Evolutionary conservation across 2,329 filamentous ascomycete genomes (phyloP).

Genomic region (Cercospora nicotianae): DNA sequence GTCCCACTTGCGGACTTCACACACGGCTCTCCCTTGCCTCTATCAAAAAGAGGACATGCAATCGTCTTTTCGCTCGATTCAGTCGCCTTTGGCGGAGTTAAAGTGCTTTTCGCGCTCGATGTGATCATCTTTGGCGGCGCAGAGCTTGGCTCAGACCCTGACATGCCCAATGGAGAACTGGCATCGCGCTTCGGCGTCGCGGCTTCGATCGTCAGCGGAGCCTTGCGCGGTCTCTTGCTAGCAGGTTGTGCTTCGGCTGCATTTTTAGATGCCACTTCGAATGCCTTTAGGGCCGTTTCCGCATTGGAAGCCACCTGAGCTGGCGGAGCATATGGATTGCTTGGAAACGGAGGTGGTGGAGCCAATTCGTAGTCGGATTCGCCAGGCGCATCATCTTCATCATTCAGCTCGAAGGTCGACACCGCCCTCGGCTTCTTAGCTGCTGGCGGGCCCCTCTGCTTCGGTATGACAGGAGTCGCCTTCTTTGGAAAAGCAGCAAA

Average conservation of each 20-base stretch:
- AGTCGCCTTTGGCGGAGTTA: neutral
- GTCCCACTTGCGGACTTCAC: neutral
- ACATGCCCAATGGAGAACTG: neutral
- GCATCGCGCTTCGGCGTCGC: neutral
- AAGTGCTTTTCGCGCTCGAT: neutral
- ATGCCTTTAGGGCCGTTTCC: neutral
- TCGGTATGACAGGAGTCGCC: neutral
- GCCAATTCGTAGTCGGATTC: neutral
- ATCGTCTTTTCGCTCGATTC: neutral
- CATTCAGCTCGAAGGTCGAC: neutral
- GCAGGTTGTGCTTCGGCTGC: neutral
- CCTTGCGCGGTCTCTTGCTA: neutral
- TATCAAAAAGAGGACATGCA: neutral
- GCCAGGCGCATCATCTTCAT: slow-evolving; percentile 1
- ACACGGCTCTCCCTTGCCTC: neutral
- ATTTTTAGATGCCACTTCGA: neutral
- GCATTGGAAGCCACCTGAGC: neutral
- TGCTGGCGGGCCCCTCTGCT: slow-evolving; percentile 4
- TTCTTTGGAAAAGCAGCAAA: neutral
- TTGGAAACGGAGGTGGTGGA: neutral
- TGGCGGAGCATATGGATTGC: neutral
- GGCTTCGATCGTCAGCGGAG: neutral
- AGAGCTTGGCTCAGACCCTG: slow-evolving; percentile 1
- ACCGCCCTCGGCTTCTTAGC: neutral
- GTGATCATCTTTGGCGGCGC: neutral